Base-by-base conservation (phyloP, 495 filamentous ascomycete genomes). In the Neurospora africana region DNA sequence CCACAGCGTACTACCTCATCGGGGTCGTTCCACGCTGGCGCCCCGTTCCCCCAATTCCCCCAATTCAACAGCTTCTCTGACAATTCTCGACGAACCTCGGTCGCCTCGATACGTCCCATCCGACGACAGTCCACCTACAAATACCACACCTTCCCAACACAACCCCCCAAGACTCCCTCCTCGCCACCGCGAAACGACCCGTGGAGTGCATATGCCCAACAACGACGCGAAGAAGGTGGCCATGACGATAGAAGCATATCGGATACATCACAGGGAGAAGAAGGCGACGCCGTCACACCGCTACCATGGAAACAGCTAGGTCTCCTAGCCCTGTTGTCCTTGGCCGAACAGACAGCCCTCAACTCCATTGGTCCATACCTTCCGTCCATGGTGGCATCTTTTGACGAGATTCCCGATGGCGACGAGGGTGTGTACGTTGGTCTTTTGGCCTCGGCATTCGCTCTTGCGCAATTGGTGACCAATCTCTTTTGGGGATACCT, bases 301-400 rank as follows among this genome's bases (percentile, higher is more conserved):
- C 83, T 98, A 33, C 95, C 95, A 1, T 90, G 87, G 75, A 90
- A 83, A 76, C 96, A 98, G 80, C 90, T 99, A 69, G 85, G 87
- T 6, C 88, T 97, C 2, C 84, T 99, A 35, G 95, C 94, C 3
- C 81, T 98, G 74, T 92, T 99, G 67, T 93, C 94, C 4, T 85
- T 99, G 23, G 90, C 92, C 39, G 95, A 99, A 75, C 95, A 99
- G 82, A 98, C 96, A 0, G 95, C 95, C 2, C 87, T 99, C 76
- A 98, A 99, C 77, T 95, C 92, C 17, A 97, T 99, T 73, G 91
- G 91, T n/a, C 95, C 95, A 0, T 99, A 99, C 80, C 88, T 99
- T 0, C 95, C 95, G 0, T 88, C 93, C 71, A 98, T 98, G 95
- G 89, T 92, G 2, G 88, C 90, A 11, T 89, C 87, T 8, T 98